Percentiles rank a stretch among this genome's conserved stretches.
Conservation (phyloP, 495 filamentous ascomycete genomes). For the Bacidia gigantensis region DNA sequence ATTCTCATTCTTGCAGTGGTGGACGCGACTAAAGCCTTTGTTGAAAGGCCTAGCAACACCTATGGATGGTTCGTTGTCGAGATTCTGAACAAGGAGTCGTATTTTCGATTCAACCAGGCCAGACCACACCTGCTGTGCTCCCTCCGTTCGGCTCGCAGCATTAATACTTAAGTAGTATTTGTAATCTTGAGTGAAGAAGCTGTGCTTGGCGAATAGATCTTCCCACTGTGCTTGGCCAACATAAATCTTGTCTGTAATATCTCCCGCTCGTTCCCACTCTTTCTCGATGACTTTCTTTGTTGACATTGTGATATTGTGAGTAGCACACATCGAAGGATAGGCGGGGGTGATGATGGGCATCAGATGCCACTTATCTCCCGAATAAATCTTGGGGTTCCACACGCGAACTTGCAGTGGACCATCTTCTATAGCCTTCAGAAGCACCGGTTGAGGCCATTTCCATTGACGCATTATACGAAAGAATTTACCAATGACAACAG, state of each 20-base stretch:
- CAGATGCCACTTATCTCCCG: slow-evolving; percentile 63
- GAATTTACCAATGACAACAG: slow-evolving; percentile 80
- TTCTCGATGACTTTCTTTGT: slow-evolving; percentile 71
- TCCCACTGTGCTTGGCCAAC: slow-evolving; percentile 63
- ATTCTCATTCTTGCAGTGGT: slow-evolving; percentile 55
- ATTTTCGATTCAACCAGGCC: slow-evolving; percentile 89
- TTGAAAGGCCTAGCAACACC: slow-evolving; percentile 81
- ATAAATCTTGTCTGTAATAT: slow-evolving; percentile 72
- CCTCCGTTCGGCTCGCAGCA: slow-evolving; percentile 70
- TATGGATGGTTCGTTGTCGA: slow-evolving; percentile 63
- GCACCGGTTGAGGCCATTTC: slow-evolving; percentile 85
- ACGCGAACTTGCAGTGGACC: slow-evolving; percentile 65
- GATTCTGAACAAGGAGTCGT: slow-evolving; percentile 61
- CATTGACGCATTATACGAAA: slow-evolving; percentile 82
- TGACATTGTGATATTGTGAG: slow-evolving; percentile 79
- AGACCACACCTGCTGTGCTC: slow-evolving; percentile 75
- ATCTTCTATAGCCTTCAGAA: slow-evolving; percentile 80
- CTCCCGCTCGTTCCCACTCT: slow-evolving; percentile 63
- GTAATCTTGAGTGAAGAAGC: slow-evolving; percentile 83
- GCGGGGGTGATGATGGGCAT: slow-evolving; percentile 98
- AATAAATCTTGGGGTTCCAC: slow-evolving; percentile 90
- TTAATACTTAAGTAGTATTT: slow-evolving; percentile 89
- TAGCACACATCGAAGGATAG: slow-evolving; percentile 92
- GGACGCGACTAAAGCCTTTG: slow-evolving; percentile 75
- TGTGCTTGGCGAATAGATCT: slow-evolving; percentile 73